A percentile compares a stretch with the other conserved stretches of the same genome.
These are phyloP conservation scores for Dispira parvispora DNA, from an alignment of 192 early-diverging fungal species.

Conservation along the genomic window DNA sequence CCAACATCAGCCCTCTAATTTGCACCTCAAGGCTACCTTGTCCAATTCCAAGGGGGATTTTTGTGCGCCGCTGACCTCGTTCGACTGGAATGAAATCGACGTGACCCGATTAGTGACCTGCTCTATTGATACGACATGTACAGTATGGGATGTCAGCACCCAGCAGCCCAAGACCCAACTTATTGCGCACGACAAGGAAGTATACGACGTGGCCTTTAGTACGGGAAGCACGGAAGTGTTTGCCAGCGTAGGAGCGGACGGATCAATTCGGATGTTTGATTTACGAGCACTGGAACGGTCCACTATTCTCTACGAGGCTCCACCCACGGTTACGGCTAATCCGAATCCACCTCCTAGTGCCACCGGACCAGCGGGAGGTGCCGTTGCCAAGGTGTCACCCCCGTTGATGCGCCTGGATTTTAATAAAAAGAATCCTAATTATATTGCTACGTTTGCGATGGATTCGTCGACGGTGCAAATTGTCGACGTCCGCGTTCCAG, in stretches of 20 bases:
- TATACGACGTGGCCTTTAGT: slow-evolving; percentile 95
- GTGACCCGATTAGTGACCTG: slow-evolving; percentile 75
- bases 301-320: slow-evolving; percentile 92
- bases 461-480: slow-evolving; percentile 69
- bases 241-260: slow-evolving; percentile 96
- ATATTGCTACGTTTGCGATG: slow-evolving; percentile 80
- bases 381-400: slow-evolving; percentile 21
- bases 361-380: slow-evolving; percentile 12
- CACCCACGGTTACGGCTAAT: slow-evolving; percentile 21
- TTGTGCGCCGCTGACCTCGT: slow-evolving; percentile 81
- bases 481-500: slow-evolving; percentile 83
- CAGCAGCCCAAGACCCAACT: slow-evolving; percentile 94
- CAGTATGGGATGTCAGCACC: slow-evolving; percentile 96
- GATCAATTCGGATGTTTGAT: slow-evolving; percentile 95
- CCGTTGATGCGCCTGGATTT: slow-evolving; percentile 73
- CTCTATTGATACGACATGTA: slow-evolving; percentile 98
- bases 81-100: slow-evolving; percentile 93
- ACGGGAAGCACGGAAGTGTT: slow-evolving; percentile 71
- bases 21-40: slow-evolving; percentile 28
- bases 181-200: slow-evolving; percentile 97
- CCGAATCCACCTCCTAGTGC: slow-evolving; percentile 8
- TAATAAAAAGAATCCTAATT: slow-evolving; percentile 80
- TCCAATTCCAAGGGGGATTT: slow-evolving; percentile 48
- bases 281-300: slow-evolving; percentile 90
- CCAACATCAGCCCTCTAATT: background rate